These are phyloP conservation scores for Hemisphaericaspora xylofermentans DNA, from an alignment of 1,139 yeast genomes.

Conservation along the genomic window DNA sequence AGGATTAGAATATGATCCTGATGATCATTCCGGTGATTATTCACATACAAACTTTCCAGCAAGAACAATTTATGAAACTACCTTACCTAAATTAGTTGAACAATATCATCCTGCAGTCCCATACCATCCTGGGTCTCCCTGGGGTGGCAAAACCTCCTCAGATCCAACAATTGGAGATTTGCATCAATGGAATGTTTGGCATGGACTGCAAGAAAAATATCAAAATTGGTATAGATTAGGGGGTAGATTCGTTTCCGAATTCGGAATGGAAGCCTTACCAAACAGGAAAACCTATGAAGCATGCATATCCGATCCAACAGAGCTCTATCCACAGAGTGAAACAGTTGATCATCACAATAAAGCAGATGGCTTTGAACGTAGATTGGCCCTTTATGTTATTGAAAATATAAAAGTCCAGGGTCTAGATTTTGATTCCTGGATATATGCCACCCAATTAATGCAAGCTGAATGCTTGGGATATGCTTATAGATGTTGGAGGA, in stretches of 20 bases:
- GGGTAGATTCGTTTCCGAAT: slow-evolving; percentile 47
- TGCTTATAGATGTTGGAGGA: slow-evolving; percentile 47
- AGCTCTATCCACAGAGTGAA: slow-evolving; percentile 38
- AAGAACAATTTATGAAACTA: slow-evolving; percentile 35
- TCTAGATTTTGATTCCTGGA: slow-evolving; percentile 40
- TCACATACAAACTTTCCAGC: slow-evolving; percentile 39
- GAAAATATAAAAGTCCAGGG: slow-evolving; percentile 36
- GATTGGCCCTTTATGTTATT: slow-evolving; percentile 44
- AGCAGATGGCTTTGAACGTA: slow-evolving; percentile 44
- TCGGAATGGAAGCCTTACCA: slow-evolving; percentile 48
- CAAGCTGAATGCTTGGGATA: slow-evolving; percentile 49
- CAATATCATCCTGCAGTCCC: slow-evolving; percentile 25
- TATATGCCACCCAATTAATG: slow-evolving; percentile 49
- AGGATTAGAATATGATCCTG: slow-evolving; percentile 29
- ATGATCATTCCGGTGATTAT: slow-evolving; percentile 28
- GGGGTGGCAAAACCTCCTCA: slow-evolving; percentile 32
- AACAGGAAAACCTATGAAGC: slow-evolving; percentile 24
- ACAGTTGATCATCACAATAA: slow-evolving; percentile 41
- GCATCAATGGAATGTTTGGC: slow-evolving; percentile 55
- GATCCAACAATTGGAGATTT: slow-evolving; percentile 42
- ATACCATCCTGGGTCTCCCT: slow-evolving; percentile 47
- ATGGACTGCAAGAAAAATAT: slow-evolving; percentile 42
- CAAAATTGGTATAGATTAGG: slow-evolving; percentile 40
- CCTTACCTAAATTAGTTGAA: slow-evolving; percentile 31
- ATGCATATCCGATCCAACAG: slow-evolving; percentile 30